A percentile compares a stretch with the other conserved stretches of the same genome.
phyloP scores from a whole-genome alignment of 352 stramenopile species.

The Globisporangium iwayamae region DNA sequence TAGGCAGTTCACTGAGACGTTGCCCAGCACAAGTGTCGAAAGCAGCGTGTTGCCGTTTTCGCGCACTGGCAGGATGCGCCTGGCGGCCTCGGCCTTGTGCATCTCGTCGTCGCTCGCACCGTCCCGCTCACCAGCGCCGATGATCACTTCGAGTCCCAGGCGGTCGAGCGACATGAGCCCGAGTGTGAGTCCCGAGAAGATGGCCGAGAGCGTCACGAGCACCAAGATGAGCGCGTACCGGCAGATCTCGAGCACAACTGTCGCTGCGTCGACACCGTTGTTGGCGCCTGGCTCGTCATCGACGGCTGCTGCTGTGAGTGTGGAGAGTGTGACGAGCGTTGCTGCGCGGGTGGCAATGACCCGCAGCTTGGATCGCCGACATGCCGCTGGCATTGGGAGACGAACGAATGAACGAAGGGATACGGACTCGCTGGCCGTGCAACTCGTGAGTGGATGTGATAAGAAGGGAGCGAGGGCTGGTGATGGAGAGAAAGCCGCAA shows the following conservation, averaged over 20 bases:
- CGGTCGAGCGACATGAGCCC: constrained; percentile 97
- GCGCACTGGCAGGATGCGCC: constrained; percentile 85
- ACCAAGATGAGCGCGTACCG: constrained; percentile 49
- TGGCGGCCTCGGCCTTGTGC: constrained; percentile 47
- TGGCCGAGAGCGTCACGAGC: constrained; percentile 83
- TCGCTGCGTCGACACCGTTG: neutral
- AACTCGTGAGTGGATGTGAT: neutral
- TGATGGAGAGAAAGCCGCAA: neutral
- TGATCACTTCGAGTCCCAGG: constrained; percentile 95
- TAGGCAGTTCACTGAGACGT: constrained; percentile 95
- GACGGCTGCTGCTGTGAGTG: neutral
- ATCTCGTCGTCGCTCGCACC: constrained; percentile 56
- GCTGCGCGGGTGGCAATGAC: neutral
- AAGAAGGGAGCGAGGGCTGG: neutral
- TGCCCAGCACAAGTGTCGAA: constrained; percentile 96
- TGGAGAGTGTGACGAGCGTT: neutral
- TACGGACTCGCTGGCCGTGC: neutral
- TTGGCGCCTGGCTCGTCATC: neutral
- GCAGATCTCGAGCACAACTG: constrained; percentile 25
- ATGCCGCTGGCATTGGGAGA: neutral
- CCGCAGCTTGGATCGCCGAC: neutral
- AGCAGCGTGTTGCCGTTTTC: constrained; percentile 95
- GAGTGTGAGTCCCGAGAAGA: constrained; percentile 95
- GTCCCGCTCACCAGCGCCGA: constrained; percentile 82
- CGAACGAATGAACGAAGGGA: neutral